Percentiles rank a stretch among this genome's conserved stretches.
These are phyloP conservation scores for Vaccinium macrocarpon DNA, from an alignment of 148 eudicot genomes.

Conservation along the genomic window DNA sequence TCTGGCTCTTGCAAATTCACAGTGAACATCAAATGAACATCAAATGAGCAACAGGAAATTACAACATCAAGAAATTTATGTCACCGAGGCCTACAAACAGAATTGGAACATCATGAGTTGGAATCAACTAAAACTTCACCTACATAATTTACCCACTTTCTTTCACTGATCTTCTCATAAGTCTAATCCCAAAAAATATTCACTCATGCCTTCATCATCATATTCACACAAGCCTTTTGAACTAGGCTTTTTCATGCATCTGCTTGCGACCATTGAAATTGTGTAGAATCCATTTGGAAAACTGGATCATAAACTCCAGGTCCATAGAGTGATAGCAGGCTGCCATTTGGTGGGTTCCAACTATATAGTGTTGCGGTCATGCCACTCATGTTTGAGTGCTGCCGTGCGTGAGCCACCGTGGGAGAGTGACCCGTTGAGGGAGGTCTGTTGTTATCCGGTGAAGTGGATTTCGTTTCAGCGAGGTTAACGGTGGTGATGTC, in stretches of 20 bases:
- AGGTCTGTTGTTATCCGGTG: conserved; percentile 23
- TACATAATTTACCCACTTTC: neutral
- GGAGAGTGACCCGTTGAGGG: conserved; percentile 16
- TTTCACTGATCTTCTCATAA: neutral
- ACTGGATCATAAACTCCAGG: conserved; percentile 22
- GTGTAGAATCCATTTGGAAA: conserved; percentile 25
- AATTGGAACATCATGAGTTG: conserved; percentile 10
- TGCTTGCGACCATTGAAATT: neutral
- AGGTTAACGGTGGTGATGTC: conserved; percentile 53
- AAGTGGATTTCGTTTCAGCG: conserved; percentile 29
- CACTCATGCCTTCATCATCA: neutral
- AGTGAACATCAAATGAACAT: conserved; percentile 7
- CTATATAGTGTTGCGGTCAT: conserved; percentile 16
- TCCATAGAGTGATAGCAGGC: conserved; percentile 10
- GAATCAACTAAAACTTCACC: conserved; percentile 22
- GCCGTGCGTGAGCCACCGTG: conserved; percentile 17
- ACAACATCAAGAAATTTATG: neutral
- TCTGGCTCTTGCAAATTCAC: conserved; percentile 11
- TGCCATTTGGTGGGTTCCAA: conserved; percentile 24
- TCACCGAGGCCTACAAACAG: neutral
- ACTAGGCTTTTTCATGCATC: neutral
- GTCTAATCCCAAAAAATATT: neutral
- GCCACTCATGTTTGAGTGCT: conserved; percentile 20
- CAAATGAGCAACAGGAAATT: neutral
- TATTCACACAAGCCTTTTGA: conserved; percentile 4